These are phyloP conservation scores for Meredithiella fracta DNA, from an alignment of 2,329 filamentous ascomycete genomes.

Conservation along the genomic window DNA sequence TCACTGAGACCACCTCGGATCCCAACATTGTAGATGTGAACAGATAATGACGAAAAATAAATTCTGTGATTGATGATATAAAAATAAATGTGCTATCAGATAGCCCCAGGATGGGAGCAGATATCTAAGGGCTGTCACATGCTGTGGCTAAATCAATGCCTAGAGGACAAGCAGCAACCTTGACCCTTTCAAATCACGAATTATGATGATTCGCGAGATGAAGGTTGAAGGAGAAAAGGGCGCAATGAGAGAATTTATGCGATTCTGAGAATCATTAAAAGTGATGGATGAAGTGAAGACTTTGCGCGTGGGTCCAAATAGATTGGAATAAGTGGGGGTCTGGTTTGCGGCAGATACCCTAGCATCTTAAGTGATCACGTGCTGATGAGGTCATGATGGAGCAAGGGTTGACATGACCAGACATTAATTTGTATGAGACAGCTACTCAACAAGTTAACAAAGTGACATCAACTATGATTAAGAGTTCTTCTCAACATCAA, in stretches of 20 bases:
- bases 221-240: not conserved
- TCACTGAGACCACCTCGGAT: not conserved
- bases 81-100: not conserved
- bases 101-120: constrained; percentile 13
- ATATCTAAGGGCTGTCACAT: constrained; percentile 10
- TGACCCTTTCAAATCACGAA: constrained; percentile 3
- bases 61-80: not conserved
- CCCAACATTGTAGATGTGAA: not conserved
- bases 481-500: too few relatives aligned
- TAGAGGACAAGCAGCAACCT: constrained; percentile 1
- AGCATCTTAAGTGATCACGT: not conserved
- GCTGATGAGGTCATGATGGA: too few relatives aligned
- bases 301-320: constrained; percentile 11
- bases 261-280: not conserved
- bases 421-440: too few relatives aligned
- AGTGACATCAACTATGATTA: too few relatives aligned
- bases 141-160: constrained; percentile 2
- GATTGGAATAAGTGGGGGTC: constrained; percentile 5
- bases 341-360: not conserved
- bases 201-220: not conserved
- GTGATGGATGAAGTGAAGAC: constrained; percentile 8
- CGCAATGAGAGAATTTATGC: not conserved
- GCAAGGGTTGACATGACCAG: too few relatives aligned
- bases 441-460: too few relatives aligned
- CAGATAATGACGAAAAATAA: not conserved